phyloP scores from a whole-genome alignment of 176 grass and related monocot genomes.

The Olyra latifolia region DNA sequence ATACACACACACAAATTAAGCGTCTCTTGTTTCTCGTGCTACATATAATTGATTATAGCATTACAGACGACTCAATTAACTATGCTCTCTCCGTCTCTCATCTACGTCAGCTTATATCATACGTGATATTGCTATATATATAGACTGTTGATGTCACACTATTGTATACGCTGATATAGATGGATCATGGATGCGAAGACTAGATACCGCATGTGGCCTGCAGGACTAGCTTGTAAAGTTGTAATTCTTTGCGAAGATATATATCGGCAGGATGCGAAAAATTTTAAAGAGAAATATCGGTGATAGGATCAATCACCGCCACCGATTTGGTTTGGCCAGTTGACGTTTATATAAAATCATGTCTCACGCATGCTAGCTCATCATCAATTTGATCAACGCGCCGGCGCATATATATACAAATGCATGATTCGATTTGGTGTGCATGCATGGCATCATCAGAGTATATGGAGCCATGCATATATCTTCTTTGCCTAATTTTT shows the following conservation, averaged over 20 bases:
- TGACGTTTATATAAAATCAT: conserved; percentile 35
- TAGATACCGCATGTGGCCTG: background rate
- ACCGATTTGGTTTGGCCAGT: background rate
- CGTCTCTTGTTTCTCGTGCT: no score
- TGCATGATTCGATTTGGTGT: conserved; percentile 41
- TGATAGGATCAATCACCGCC: background rate
- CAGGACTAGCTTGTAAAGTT: background rate
- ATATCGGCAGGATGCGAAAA: background rate
- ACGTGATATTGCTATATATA: no score
- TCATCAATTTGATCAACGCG: conserved; percentile 25
- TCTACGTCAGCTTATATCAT: no score
- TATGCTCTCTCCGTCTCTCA: no score
- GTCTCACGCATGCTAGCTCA: background rate
- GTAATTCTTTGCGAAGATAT: background rate
- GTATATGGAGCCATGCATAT: conserved; percentile 14
- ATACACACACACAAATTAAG: no score
- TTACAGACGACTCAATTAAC: no score
- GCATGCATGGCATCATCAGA: conserved; percentile 1
- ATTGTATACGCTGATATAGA: no score
- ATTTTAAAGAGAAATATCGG: background rate
- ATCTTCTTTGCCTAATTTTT: background rate
- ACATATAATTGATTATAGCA: no score
- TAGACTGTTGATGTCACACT: no score
- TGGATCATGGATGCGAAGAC: no score
- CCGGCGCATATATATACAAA: conserved; percentile 7